Evolutionary conservation across 2,329 filamentous ascomycete genomes (phyloP).

Genomic region (Ustulina deusta): DNA sequence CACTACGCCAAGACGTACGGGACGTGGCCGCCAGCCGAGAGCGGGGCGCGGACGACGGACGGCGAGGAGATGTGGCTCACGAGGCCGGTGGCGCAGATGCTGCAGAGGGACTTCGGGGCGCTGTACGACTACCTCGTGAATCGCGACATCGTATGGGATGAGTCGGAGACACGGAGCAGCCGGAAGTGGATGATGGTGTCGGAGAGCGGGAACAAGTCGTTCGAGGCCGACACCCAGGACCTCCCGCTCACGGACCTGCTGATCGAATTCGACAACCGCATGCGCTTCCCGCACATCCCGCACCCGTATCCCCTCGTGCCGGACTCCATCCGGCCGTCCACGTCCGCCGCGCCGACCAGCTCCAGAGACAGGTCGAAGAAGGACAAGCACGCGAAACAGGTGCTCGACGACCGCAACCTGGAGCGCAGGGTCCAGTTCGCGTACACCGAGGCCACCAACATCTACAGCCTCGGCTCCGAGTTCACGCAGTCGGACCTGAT

Average conservation of each 20-base stretch:
- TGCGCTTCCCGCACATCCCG: slow-evolving; percentile 73
- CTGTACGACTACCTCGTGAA: slow-evolving; percentile 79
- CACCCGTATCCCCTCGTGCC: slow-evolving; percentile 76
- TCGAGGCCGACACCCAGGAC: slow-evolving; percentile 63
- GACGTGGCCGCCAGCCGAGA: slow-evolving; percentile 69
- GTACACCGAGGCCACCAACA: slow-evolving; percentile 71
- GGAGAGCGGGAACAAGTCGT: slow-evolving; percentile 57
- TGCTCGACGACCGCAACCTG: slow-evolving; percentile 45
- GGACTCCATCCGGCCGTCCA: slow-evolving; percentile 57
- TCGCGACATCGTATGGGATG: slow-evolving; percentile 74
- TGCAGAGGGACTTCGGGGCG: slow-evolving; percentile 76
- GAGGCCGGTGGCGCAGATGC: slow-evolving; percentile 64
- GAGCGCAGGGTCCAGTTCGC: slow-evolving; percentile 67
- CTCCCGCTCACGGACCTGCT: slow-evolving; percentile 76
- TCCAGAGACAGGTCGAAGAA: slow-evolving; percentile 51
- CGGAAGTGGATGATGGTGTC: slow-evolving; percentile 74
- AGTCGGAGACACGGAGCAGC: slow-evolving; percentile 68
- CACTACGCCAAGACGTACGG: slow-evolving; percentile 70
- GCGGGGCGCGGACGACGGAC: slow-evolving; percentile 47
- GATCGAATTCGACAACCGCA: slow-evolving; percentile 72
- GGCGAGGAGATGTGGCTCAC: slow-evolving; percentile 70
- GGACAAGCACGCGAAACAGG: slow-evolving; percentile 42
- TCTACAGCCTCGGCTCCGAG: slow-evolving; percentile 66
- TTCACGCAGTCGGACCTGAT: slow-evolving; percentile 66
- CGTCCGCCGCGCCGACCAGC: slow-evolving; percentile 28